A percentile compares a stretch with the other conserved stretches of the same genome.
These are phyloP conservation scores for Apophysomyces sp. DNA, from an alignment of 371 early-diverging fungal genomes.

Conservation along the genomic window DNA sequence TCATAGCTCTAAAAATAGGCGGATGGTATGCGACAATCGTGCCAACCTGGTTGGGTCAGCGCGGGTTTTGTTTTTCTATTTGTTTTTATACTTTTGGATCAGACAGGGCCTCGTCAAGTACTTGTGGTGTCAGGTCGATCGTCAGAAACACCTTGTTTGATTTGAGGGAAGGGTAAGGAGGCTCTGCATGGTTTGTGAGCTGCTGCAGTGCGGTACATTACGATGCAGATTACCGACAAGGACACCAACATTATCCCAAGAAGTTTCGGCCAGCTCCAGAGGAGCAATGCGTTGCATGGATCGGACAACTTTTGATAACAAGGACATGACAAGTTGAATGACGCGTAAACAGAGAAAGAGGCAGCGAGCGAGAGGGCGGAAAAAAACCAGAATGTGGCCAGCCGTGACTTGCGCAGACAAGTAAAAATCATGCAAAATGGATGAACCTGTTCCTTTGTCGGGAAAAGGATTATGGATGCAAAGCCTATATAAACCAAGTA, in stretches of 20 bases:
- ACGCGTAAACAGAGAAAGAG: neutral
- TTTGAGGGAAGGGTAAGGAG: conserved; percentile 67
- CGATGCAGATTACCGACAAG: conserved; percentile 66
- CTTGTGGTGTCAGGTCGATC: conserved; percentile 89
- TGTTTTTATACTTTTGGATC: conserved; percentile 52
- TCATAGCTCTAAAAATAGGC: conserved; percentile 88
- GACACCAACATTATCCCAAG: conserved; percentile 98
- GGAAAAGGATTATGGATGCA: too few relatives aligned
- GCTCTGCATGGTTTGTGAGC: conserved; percentile 44
- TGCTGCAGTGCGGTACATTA: neutral
- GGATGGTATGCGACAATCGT: conserved; percentile 97
- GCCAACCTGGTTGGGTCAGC: conserved; percentile 63
- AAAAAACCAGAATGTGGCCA: neutral
- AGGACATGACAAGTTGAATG: conserved; percentile 44
- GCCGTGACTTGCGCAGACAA: neutral
- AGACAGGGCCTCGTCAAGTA: conserved; percentile 86
- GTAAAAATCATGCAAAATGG: conserved; percentile 1
- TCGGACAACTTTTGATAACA: conserved; percentile 54
- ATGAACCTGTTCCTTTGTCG: neutral
- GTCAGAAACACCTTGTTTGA: conserved; percentile 89
- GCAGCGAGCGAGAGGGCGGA: too few relatives aligned
- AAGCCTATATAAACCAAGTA: too few relatives aligned
- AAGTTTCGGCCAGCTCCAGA: conserved; percentile 77
- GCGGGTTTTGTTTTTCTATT: neutral
- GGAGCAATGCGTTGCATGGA: conserved; percentile 90